These are phyloP conservation scores for Phytophthora syringae DNA, from an alignment of 352 stramenopile genomes.

Conservation along the genomic window DNA sequence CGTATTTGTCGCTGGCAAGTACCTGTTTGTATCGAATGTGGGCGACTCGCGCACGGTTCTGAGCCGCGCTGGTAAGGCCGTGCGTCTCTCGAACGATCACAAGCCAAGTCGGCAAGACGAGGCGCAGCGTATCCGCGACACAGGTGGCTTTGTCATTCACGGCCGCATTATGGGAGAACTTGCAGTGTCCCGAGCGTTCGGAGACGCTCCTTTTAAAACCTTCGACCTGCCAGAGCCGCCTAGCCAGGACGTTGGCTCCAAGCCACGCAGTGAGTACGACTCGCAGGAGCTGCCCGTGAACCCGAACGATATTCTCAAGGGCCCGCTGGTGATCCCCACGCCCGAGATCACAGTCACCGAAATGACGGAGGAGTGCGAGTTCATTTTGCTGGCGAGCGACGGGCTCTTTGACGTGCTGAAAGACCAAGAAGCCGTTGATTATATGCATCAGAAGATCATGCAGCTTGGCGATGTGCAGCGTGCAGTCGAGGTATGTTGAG, in stretches of 20 bases:
- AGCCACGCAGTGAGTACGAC: slow-evolving; percentile 74
- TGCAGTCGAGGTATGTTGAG: slow-evolving; percentile 65
- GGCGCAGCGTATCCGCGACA: slow-evolving; percentile 94
- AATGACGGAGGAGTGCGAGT: slow-evolving; percentile 79
- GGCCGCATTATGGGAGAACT: slow-evolving; percentile 94
- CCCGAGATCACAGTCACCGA: slow-evolving; percentile 80
- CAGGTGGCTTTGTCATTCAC: slow-evolving; percentile 90
- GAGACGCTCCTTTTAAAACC: slow-evolving; percentile 97
- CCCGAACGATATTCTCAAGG: slow-evolving; percentile 87
- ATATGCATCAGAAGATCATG: slow-evolving; percentile 70
- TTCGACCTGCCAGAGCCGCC: slow-evolving; percentile 71
- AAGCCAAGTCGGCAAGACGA: slow-evolving; percentile 95
- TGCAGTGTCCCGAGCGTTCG: slow-evolving; percentile 82
- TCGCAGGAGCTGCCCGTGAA: slow-evolving; percentile 84
- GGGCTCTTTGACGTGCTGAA: slow-evolving; percentile 86
- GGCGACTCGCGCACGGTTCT: slow-evolving; percentile 96
- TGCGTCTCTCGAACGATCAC: slow-evolving; percentile 96
- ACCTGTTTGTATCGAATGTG: slow-evolving; percentile 96
- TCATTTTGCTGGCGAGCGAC: slow-evolving; percentile 81
- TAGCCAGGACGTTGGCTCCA: slow-evolving; percentile 42
- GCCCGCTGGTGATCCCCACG: slow-evolving; percentile 79
- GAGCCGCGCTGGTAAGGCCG: slow-evolving; percentile 84
- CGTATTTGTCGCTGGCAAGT: slow-evolving; percentile 92
- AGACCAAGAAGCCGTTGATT: slow-evolving; percentile 85
- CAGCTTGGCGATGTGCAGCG: slow-evolving; percentile 80